phyloP scores from a whole-genome alignment of 2,329 filamentous ascomycete genomes.

The Meredithiella fracta region DNA sequence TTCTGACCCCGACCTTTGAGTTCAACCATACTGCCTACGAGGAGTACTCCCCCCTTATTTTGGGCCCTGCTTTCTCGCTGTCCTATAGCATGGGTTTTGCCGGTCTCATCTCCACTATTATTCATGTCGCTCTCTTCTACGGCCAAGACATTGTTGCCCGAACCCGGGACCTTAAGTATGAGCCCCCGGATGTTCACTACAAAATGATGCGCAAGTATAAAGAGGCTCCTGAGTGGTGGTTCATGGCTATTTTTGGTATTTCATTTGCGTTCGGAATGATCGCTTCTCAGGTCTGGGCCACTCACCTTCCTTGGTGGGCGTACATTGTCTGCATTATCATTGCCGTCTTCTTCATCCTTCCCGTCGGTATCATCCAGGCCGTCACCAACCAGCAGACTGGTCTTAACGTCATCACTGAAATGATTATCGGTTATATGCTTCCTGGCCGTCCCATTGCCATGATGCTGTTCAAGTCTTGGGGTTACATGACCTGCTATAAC shows the following conservation, averaged over 20 bases:
- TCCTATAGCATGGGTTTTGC: constrained; percentile 43
- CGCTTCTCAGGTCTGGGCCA: constrained; percentile 22
- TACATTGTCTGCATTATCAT: constrained; percentile 26
- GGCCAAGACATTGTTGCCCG: constrained; percentile 29
- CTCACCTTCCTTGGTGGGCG: constrained; percentile 29
- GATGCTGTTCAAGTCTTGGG: constrained; percentile 33
- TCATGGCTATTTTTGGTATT: constrained; percentile 26
- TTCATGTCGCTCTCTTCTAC: constrained; percentile 36
- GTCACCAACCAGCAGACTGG: constrained; percentile 34
- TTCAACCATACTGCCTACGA: constrained; percentile 46
- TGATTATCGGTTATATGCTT: constrained; percentile 33
- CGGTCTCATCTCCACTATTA: constrained; percentile 34
- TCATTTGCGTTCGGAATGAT: constrained; percentile 34
- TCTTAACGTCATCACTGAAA: constrained; percentile 32
- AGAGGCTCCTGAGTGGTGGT: constrained; percentile 42
- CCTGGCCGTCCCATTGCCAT: constrained; percentile 32
- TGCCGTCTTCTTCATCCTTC: constrained; percentile 26
- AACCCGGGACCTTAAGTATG: constrained; percentile 20
- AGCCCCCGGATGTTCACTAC: constrained; percentile 35
- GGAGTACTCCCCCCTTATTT: constrained; percentile 39
- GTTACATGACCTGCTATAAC: constrained; percentile 31
- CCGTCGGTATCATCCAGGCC: constrained; percentile 30
- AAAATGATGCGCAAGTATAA: constrained; percentile 41
- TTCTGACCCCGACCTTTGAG: constrained; percentile 37
- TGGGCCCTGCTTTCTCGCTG: constrained; percentile 39